Evolutionary conservation across 1,139 yeast genomes (phyloP).

Genomic region (Pichia sp.): DNA sequence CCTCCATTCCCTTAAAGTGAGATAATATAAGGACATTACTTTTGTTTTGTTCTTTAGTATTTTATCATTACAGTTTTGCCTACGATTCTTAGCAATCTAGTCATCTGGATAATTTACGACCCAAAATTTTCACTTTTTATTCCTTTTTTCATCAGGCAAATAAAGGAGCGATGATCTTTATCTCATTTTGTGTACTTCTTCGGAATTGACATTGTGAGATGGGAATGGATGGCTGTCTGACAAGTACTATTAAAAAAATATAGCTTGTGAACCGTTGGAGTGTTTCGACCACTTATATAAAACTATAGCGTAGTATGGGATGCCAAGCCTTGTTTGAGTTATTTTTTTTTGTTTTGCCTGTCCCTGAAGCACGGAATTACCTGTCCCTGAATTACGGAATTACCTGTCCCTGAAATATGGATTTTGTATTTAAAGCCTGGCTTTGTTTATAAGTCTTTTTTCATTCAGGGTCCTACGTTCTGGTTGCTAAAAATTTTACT

Average conservation of each 20-base stretch:
- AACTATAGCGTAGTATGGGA: too few relatives aligned
- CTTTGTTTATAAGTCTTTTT: too few relatives aligned
- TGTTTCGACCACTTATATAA: conserved; percentile 2
- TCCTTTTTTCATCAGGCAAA: conserved; percentile 18
- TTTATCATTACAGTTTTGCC: conserved; percentile 59
- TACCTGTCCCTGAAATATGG: too few relatives aligned
- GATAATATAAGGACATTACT: conserved; percentile 35
- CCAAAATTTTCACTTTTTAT: conserved; percentile 26
- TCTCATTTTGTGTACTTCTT: conserved; percentile 80
- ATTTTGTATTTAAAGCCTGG: too few relatives aligned
- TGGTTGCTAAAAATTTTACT: too few relatives aligned
- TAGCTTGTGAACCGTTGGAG: conserved; percentile 4
- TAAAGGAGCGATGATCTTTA: conserved; percentile 99
- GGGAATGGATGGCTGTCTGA: conserved; percentile 48
- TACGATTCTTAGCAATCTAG: conserved; percentile 63
- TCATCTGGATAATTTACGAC: conserved; percentile 44
- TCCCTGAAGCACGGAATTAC: too few relatives aligned
- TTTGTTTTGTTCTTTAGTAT: conserved; percentile 4
- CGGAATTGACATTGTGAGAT: conserved; percentile 83
- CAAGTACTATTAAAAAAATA: conserved; percentile 16
- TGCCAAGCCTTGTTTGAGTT: too few relatives aligned
- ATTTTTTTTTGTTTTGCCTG: too few relatives aligned
- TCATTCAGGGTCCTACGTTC: too few relatives aligned
- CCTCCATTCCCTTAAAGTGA: conserved; percentile 94
- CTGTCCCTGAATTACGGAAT: neutral